phyloP scores from a whole-genome alignment of 495 filamentous ascomycete genomes.

The Hypomontagnella submonticulosa region DNA sequence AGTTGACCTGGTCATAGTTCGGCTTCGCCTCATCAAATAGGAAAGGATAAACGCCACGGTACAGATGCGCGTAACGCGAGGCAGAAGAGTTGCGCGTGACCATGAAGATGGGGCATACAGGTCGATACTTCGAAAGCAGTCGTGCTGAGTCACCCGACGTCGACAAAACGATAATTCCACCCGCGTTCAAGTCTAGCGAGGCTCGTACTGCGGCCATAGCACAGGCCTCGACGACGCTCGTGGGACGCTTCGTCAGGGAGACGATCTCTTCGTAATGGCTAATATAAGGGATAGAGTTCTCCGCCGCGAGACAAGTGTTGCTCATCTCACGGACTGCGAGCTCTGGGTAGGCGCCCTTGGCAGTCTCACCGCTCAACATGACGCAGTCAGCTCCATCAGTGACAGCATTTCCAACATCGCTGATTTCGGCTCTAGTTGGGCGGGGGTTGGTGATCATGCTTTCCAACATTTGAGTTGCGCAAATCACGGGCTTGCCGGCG shows the following conservation, averaged over 20 bases:
- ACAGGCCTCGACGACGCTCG: slow-evolving; percentile 87
- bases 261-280: slow-evolving; percentile 96
- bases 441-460: slow-evolving; percentile 99
- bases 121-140: slow-evolving; percentile 96
- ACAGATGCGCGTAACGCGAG: slow-evolving; percentile 90
- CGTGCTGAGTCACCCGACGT: slow-evolving; percentile 92
- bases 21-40: slow-evolving; percentile 92
- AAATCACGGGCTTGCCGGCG: slow-evolving; percentile 97
- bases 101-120: slow-evolving; percentile 99
- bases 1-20: slow-evolving; percentile 85
- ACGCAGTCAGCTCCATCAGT: slow-evolving; percentile 98
- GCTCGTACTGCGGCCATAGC: slow-evolving; percentile 96
- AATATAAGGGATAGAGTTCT: slow-evolving; percentile 96
- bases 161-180: slow-evolving; percentile 92
- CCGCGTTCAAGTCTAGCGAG: slow-evolving; percentile 92
- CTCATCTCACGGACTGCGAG: slow-evolving; percentile 98
- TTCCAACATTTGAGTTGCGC: slow-evolving; percentile 82
- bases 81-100: slow-evolving; percentile 87
- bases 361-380: slow-evolving; percentile 99
- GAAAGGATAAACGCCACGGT: slow-evolving; percentile 98
- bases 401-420: slow-evolving; percentile 97
- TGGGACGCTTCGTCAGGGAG: slow-evolving; percentile 80
- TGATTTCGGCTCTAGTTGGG: slow-evolving; percentile 96
- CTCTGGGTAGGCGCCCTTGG: slow-evolving; percentile 93
- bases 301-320: slow-evolving; percentile 94